These are phyloP conservation scores for Eimeria praecox DNA, from an alignment of 169 alveolate genomes.

Conservation along the genomic window DNA sequence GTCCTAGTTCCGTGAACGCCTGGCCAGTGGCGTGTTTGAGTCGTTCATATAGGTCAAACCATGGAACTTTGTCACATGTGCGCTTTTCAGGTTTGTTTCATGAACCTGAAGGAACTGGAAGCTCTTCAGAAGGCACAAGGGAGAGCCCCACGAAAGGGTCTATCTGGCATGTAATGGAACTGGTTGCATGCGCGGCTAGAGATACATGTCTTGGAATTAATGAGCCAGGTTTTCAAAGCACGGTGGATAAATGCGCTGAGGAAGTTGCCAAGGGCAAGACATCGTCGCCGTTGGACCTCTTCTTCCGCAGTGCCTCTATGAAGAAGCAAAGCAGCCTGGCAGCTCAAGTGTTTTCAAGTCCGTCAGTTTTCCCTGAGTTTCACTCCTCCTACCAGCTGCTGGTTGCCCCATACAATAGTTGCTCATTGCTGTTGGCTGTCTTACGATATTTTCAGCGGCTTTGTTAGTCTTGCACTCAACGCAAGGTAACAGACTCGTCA, in stretches of 20 bases:
- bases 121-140: background rate
- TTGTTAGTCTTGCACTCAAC: conserved; percentile 31
- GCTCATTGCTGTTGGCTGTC: background rate
- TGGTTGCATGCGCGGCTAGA: conserved; percentile 27
- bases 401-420: too few relatives aligned
- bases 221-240: conserved; percentile 1
- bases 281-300: conserved; percentile 25
- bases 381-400: background rate
- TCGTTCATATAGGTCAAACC: background rate
- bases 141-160: background rate
- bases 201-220: conserved; percentile 46
- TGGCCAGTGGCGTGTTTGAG: background rate
- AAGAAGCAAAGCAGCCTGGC: conserved; percentile 19
- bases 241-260: conserved; percentile 16
- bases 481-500: conserved; percentile 3
- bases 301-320: conserved; percentile 8
- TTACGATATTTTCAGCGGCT: conserved; percentile 15
- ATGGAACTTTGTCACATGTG: background rate
- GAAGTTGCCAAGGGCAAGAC: background rate
- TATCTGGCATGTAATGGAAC: background rate
- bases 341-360: conserved; percentile 57
- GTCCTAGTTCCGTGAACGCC: background rate
- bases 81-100: conserved; percentile 21
- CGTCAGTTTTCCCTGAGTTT: background rate
- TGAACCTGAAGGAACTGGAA: background rate